Evolutionary conservation across 371 early-diverging fungal genomes (phyloP), one percentile per base, ranked within the genome.

Genomic region (Gilbertella persicaria): DNA sequence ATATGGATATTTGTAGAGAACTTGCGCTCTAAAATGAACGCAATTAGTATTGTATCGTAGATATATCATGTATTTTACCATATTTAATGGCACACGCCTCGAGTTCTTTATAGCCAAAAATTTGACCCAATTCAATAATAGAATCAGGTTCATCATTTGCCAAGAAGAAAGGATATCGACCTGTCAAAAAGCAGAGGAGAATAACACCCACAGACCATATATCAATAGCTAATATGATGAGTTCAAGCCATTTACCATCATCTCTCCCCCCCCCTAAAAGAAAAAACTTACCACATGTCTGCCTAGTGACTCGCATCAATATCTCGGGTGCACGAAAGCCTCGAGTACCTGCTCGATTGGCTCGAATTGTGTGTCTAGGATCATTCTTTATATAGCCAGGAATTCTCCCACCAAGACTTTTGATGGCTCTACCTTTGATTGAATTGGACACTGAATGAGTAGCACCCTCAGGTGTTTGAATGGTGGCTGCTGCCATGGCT

Each of bases 271-370:
- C n/a, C n/a, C n/a, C n/a, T n/a, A n/a, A n/a, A n/a, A n/a, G n/a
- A n/a, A n/a, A 44, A 24, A 23, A 10, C 26, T 50, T 81, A 90
- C 92, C 89, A 17, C 83, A 80, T 4, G 95, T 91, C 63, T 99
- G 99, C 43, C 87, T 47, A 0, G 67, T 59, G n/a, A 88, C 86
- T 45, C 92, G 86, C 55, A 99, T 78, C 14, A 99, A 69, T 0
- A 99, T 95, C 63, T 99, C 99, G 0, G 99, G 99, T 5, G 99
- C 96, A 24, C 99, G 80, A 60, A 97, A 99, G 10, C 99, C 99
- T 45, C 97, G 71, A 1, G 99, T 99, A 12, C 99, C 99, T 8
- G 98, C 98, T 25, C 99, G 84, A 52, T 89, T 91, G 1, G 99
- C 99, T 29, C 81, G 71, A 6, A 96, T 66, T 8, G 68, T 58